These are phyloP conservation scores for Fusarium buharicum DNA, from an alignment of 2,329 filamentous ascomycete genomes.

Conservation along the genomic window DNA sequence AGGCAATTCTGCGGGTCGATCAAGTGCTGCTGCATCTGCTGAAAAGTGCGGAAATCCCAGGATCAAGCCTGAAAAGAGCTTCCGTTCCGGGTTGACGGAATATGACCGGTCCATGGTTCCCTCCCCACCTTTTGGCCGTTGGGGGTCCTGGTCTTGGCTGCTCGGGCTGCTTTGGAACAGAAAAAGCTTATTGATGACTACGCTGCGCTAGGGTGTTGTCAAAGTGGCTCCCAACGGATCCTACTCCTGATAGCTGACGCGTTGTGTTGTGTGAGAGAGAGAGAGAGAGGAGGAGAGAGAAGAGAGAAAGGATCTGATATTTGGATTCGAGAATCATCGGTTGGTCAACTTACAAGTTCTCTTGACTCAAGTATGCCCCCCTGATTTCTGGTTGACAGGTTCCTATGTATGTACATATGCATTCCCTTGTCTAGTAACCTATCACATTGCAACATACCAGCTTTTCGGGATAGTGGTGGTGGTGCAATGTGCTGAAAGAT, in stretches of 20 bases:
- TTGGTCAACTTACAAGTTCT: no score
- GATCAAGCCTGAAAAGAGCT: background rate
- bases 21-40: background rate
- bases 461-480: slow-evolving; percentile 15
- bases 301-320: no score
- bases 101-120: background rate
- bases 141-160: slow-evolving; percentile 22
- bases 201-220: background rate
- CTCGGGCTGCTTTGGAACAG: slow-evolving; percentile 4
- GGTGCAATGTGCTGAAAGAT: background rate
- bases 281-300: no score
- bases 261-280: slow-evolving; percentile 10
- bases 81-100: slow-evolving; percentile 15
- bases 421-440: slow-evolving; percentile 16
- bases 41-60: background rate
- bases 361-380: slow-evolving; percentile 11
- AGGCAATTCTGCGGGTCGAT: slow-evolving; percentile 1
- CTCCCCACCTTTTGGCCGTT: slow-evolving; percentile 29
- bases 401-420: no score
- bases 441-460: slow-evolving; percentile 29
- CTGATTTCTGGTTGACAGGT: slow-evolving; percentile 11
- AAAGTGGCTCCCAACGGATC: background rate
- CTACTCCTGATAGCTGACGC: slow-evolving; percentile 3
- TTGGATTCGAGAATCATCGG: no score
- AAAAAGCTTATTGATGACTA: slow-evolving; percentile 22